Evolutionary conservation across 768 basidiomycete genomes (phyloP).

Genomic region (Macrolepiota albuminosa): DNA sequence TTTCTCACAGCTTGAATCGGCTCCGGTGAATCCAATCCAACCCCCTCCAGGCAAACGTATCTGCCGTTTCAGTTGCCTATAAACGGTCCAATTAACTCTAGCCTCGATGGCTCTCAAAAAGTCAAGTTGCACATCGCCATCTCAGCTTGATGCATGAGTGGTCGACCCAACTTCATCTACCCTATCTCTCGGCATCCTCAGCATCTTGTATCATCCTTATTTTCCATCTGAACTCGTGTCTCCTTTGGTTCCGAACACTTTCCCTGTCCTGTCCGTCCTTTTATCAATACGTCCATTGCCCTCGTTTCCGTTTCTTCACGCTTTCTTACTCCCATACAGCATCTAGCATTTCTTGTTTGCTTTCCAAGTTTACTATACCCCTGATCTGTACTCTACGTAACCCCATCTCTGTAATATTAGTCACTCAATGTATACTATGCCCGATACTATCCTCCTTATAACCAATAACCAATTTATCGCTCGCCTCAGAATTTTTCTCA

Average conservation of each 20-base stretch:
- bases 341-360: background rate
- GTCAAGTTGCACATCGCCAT: background rate
- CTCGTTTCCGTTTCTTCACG: background rate
- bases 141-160: constrained; percentile 7
- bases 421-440: background rate
- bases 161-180: background rate
- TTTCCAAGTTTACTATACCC: background rate
- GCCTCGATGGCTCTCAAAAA: too few species aligned
- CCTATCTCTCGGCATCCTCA: background rate
- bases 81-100: background rate
- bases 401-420: background rate
- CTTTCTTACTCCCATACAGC: background rate
- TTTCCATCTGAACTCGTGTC: background rate
- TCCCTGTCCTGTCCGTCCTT: background rate
- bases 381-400: background rate
- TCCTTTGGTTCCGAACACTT: background rate
- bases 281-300: background rate
- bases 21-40: background rate
- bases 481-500: background rate
- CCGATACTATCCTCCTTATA: background rate
- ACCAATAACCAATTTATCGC: background rate
- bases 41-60: constrained; percentile 4
- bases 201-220: background rate
- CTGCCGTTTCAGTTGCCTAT: constrained; percentile 11
- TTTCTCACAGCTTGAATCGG: background rate